A percentile compares a stretch with the other conserved stretches of the same genome.
Evolutionary conservation across 2,329 filamentous ascomycete species (phyloP).

Genomic region (Colletotrichum cuscutae): DNA sequence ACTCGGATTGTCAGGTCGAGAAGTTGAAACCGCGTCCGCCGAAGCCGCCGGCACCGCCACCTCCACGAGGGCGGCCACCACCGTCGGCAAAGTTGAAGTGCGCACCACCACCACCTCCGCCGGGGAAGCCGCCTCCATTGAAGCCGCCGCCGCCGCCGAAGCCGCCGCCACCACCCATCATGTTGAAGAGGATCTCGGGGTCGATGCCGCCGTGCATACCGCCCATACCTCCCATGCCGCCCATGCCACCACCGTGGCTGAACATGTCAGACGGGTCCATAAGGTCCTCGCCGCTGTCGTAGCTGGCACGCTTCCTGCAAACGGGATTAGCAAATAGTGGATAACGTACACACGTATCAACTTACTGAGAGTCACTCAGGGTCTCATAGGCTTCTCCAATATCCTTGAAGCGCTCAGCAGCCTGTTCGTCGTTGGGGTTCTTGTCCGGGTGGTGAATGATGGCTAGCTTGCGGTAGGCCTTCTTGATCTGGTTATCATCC

Average conservation of each 20-base stretch:
- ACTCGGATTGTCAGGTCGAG: slow-evolving; percentile 58
- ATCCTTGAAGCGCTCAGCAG: slow-evolving; percentile 96
- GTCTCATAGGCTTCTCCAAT: slow-evolving; percentile 97
- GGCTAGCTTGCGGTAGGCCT: slow-evolving; percentile 94
- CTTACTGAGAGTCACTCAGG: slow-evolving; percentile 91
- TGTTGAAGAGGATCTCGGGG: slow-evolving; percentile 83
- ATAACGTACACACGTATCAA: slow-evolving; percentile 39
- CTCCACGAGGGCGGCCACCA: slow-evolving; percentile 49
- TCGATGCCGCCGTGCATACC: slow-evolving; percentile 76
- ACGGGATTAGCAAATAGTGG: slow-evolving; percentile 46
- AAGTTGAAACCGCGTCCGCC: slow-evolving; percentile 51
- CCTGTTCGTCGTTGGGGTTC: slow-evolving; percentile 86
- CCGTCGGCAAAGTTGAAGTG: slow-evolving; percentile 67
- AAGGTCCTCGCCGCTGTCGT: slow-evolving; percentile 93
- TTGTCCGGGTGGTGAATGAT: slow-evolving; percentile 97
- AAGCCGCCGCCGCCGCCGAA: slow-evolving; percentile 60
- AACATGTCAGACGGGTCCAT: slow-evolving; percentile 91
- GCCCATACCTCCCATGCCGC: slow-evolving; percentile 63
- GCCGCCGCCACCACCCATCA: slow-evolving; percentile 77
- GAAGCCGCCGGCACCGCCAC: slow-evolving; percentile 49
- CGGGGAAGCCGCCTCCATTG: slow-evolving; percentile 63
- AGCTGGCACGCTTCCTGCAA: slow-evolving; percentile 82
- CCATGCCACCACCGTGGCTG: slow-evolving; percentile 66
- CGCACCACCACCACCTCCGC: slow-evolving; percentile 58
- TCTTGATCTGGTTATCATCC: slow-evolving; percentile 88